Conservation (phyloP, 306 rosid genomes). For the Lablab purpureus region DNA sequence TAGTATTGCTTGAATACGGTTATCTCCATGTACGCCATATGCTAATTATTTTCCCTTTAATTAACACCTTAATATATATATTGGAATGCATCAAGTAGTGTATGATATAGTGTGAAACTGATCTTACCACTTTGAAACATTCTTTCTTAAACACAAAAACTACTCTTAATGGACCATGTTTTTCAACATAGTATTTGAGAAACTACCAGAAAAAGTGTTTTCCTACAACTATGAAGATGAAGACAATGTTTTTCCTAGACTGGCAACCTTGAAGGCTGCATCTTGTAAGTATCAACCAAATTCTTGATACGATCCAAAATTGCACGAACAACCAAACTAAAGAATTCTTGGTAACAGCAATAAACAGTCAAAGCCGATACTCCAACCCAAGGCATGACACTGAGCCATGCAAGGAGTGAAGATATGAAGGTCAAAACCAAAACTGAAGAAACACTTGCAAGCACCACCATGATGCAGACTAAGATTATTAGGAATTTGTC, state of each 20-base stretch:
- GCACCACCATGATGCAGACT: background rate
- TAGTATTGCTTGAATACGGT: too few species aligned
- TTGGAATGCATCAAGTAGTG: too few species aligned
- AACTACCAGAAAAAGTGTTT: too few species aligned
- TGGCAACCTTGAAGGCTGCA: background rate
- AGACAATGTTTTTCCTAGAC: background rate
- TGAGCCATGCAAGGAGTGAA: background rate
- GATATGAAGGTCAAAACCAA: background rate
- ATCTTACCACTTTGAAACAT: too few species aligned
- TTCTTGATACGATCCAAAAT: background rate
- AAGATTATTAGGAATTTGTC: background rate
- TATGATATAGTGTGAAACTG: too few species aligned
- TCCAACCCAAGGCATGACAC: background rate
- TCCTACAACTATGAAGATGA: background rate
- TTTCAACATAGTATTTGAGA: too few species aligned
- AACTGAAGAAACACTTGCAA: conserved; percentile 6
- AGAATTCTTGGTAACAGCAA: background rate
- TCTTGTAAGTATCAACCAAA: background rate
- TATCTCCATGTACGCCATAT: too few species aligned
- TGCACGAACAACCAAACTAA: background rate
- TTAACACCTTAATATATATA: too few species aligned
- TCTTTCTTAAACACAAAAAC: too few species aligned
- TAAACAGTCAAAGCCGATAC: background rate
- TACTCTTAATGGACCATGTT: too few species aligned
- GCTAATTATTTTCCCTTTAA: too few species aligned